Evolutionary conservation across 768 basidiomycete species (phyloP).

Genomic region (Podaxis sp.): DNA sequence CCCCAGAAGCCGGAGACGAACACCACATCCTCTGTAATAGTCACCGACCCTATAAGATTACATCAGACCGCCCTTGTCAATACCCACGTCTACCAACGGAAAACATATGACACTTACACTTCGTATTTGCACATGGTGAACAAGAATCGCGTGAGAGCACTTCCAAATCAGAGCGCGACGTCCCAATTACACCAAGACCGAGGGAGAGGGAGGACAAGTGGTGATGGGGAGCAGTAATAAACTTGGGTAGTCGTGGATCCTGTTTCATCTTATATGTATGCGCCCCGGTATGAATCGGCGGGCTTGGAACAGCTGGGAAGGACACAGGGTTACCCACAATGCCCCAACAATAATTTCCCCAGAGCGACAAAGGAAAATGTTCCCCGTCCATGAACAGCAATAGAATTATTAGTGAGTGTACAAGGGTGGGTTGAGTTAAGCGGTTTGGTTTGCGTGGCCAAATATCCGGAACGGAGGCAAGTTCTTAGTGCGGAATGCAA

Average conservation of each 20-base stretch:
- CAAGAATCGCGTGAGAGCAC: background rate
- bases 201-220: background rate
- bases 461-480: conserved; percentile 2
- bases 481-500: background rate
- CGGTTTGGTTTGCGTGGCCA: conserved; percentile 7
- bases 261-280: conserved; percentile 10
- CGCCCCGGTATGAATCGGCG: conserved; percentile 4
- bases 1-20: conserved; percentile 21
- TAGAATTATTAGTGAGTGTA: conserved; percentile 1
- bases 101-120: conserved; percentile 21
- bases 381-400: conserved; percentile 3
- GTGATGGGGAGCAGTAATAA: background rate
- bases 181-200: background rate
- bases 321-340: conserved; percentile 6
- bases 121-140: conserved; percentile 30
- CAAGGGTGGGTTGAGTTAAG: conserved; percentile 2
- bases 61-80: background rate
- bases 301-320: conserved; percentile 7
- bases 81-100: background rate
- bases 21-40: conserved; percentile 47
- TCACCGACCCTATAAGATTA: conserved; percentile 35
- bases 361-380: conserved; percentile 7
- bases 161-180: background rate
- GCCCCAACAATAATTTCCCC: background rate
- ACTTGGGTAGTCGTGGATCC: background rate